Evolutionary conservation across 495 filamentous ascomycete genomes (phyloP).

Genomic region (Chaetomium fimeti): DNA sequence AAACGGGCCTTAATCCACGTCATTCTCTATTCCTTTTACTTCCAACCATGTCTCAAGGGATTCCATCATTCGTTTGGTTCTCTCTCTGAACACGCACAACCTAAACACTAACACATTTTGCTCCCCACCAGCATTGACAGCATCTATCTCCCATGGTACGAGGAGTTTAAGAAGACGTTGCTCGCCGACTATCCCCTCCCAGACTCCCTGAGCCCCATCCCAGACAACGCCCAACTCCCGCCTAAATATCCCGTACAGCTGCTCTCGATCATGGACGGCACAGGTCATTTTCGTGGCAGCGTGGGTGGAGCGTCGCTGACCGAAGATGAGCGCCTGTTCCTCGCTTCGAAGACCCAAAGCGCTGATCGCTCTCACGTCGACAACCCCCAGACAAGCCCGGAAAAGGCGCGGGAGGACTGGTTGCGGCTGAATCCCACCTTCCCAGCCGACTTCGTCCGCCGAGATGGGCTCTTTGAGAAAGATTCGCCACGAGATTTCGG

Average conservation of each 20-base stretch:
- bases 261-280: constrained; percentile 29
- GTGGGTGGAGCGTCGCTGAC: neutral
- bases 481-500: constrained; percentile 25
- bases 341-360: constrained; percentile 20
- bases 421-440: constrained; percentile 13
- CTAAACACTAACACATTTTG: neutral
- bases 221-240: constrained; percentile 70
- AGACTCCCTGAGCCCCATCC: constrained; percentile 63
- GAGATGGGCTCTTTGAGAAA: constrained; percentile 19
- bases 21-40: too few relatives aligned
- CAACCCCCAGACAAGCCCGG: constrained; percentile 11
- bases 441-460: constrained; percentile 13
- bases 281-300: neutral
- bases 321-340: constrained; percentile 21
- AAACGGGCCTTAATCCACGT: neutral
- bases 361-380: constrained; percentile 28
- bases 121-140: constrained; percentile 60
- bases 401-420: constrained; percentile 15
- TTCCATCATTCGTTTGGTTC: too few relatives aligned
- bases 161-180: constrained; percentile 61
- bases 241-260: constrained; percentile 73
- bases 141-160: constrained; percentile 74
- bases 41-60: neutral
- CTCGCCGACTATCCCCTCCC: constrained; percentile 69
- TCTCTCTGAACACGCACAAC: neutral